These are phyloP conservation scores for Pterocarpus santalinus DNA, from an alignment of 306 rosid species.

Conservation along the genomic window DNA sequence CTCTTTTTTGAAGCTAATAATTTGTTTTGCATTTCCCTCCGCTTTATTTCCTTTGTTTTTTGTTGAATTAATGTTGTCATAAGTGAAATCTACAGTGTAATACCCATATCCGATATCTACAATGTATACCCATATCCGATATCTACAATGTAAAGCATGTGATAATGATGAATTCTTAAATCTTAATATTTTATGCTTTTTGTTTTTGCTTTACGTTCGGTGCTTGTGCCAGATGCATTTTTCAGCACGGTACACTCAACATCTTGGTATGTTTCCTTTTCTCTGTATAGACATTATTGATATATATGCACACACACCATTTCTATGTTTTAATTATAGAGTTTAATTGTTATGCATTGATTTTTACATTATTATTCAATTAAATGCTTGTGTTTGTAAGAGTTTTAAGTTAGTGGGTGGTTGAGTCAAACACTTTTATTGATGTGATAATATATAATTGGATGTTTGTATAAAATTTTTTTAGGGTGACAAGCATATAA, in stretches of 20 bases:
- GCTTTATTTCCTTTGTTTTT: conserved; percentile 21
- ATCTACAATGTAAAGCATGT: conserved; percentile 57
- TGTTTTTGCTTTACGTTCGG: conserved; percentile 5
- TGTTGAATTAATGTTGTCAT: conserved; percentile 21
- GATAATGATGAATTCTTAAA: conserved; percentile 8
- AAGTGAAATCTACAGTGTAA: conserved; percentile 62
- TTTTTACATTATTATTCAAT: no score
- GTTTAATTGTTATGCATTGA: no score
- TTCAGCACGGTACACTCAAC: conserved; percentile 1
- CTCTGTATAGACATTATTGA: background rate
- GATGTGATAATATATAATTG: no score
- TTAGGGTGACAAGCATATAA: no score
- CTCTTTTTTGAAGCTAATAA: conserved; percentile 43
- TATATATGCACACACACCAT: no score
- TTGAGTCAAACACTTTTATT: no score
- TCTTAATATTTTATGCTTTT: conserved; percentile 25
- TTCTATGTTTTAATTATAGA: no score
- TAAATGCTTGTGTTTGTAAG: no score
- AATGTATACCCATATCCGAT: conserved; percentile 36
- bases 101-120: conserved; percentile 38
- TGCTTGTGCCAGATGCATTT: background rate
- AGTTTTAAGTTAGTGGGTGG: no score
- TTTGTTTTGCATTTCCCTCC: conserved; percentile 16
- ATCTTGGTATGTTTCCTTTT: conserved; percentile 34
- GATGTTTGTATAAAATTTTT: no score